These are phyloP conservation scores for Pyrus hybrid DNA, from an alignment of 331 rosid species.

Conservation along the genomic window DNA sequence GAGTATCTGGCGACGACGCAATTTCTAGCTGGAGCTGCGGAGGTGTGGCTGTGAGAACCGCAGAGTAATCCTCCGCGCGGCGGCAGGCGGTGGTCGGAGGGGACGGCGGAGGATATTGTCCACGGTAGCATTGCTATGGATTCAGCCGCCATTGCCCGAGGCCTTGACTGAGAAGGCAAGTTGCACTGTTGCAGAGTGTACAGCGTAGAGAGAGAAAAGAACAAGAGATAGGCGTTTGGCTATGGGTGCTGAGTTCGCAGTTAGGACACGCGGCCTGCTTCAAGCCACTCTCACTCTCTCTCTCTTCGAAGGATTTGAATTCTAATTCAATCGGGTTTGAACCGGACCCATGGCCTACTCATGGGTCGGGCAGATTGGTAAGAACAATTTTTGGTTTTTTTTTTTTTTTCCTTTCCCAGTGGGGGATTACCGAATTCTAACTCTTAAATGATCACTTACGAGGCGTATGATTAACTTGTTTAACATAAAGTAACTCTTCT, in stretches of 20 bases:
- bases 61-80: slow-evolving; percentile 44
- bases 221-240: slow-evolving; percentile 7
- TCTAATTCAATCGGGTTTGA: neutral
- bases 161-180: neutral
- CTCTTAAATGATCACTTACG: neutral
- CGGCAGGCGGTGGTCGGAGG: slow-evolving; percentile 33
- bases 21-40: slow-evolving; percentile 34
- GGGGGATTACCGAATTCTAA: too few relatives aligned
- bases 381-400: neutral
- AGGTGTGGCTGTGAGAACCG: slow-evolving; percentile 34
- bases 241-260: neutral
- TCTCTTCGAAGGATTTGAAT: neutral
- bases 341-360: neutral
- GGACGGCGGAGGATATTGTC: slow-evolving; percentile 15
- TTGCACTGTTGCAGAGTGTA: neutral
- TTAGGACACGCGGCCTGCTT: slow-evolving; percentile 12
- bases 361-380: neutral
- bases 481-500: too few relatives aligned
- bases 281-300: neutral
- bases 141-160: slow-evolving; percentile 23
- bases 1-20: slow-evolving; percentile 30
- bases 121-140: slow-evolving; percentile 24
- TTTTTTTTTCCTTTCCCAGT: too few relatives aligned
- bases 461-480: too few relatives aligned
- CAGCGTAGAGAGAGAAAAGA: neutral